A percentile compares a stretch with the other conserved stretches of the same genome.
Evolutionary conservation across 148 eudicot species (phyloP).

Genomic region (Polygonum aviculare): DNA sequence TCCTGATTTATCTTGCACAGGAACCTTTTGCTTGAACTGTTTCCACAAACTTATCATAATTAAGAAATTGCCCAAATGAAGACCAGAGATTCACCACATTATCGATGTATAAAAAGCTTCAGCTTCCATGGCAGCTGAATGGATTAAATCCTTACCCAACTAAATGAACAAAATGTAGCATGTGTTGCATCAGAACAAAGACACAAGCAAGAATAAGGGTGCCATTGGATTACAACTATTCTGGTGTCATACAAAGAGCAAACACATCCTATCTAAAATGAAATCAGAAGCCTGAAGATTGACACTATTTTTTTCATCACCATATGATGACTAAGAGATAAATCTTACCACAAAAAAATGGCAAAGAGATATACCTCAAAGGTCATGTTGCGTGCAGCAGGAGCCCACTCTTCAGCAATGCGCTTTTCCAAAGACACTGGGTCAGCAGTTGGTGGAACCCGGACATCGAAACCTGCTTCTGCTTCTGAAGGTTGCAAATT

Average conservation of each 20-base stretch:
- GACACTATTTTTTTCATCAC: neutral
- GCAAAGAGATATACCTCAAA: conserved; percentile 46
- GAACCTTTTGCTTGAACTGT: conserved; percentile 77
- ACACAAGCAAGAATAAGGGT: neutral
- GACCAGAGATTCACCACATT: neutral
- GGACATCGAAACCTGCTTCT: conserved; percentile 86
- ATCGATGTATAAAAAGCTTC: neutral
- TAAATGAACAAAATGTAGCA: neutral
- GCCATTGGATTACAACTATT: too few relatives aligned
- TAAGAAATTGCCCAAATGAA: conserved; percentile 14
- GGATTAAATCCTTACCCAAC: neutral
- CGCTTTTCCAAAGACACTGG: conserved; percentile 54
- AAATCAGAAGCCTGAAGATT: neutral
- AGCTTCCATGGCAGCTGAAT: neutral
- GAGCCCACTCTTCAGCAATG: conserved; percentile 95
- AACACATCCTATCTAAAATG: neutral
- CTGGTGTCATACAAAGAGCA: too few relatives aligned
- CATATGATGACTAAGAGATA: neutral
- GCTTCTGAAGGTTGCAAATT: conserved; percentile 99
- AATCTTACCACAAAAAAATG: neutral
- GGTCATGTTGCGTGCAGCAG: conserved; percentile 90
- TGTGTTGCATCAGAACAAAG: neutral
- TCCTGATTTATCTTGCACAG: conserved; percentile 52
- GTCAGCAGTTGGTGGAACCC: conserved; percentile 88
- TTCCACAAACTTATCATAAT: conserved; percentile 18